Evolutionary conservation across 1,284 basidiomycete genomes (phyloP), one percentile per base, ranked within the genome.

Genomic region (Ustilago curta): DNA sequence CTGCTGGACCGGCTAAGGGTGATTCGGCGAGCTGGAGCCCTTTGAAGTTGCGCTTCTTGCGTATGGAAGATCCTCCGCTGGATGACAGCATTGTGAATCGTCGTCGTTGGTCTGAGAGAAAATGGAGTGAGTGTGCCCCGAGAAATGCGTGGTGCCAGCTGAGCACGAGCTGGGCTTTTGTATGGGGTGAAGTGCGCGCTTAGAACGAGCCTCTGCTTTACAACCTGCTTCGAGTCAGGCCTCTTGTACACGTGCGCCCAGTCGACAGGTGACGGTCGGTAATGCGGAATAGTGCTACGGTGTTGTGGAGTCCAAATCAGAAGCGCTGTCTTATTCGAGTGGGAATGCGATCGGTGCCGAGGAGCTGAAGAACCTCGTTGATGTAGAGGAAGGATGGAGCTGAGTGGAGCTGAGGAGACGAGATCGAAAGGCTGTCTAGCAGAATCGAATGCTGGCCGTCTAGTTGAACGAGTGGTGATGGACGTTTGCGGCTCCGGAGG

Each of bases 31-130:
- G 72, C 18, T 79, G 75, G 11, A 84, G 59, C 21, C 80, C 81
- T 58, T 84, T 84, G 70, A 84, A 84, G 69, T 84, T 84, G 32
- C 83, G 79, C 70, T 79, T 84, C 72, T 82, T 84, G 59, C 82
- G 79, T 63, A 70, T 68, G 23, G 73, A 76, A 23, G 72, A 75
- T 3, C 58, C 67, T 18, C 59, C 56, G 21, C 55, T 40, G 23
- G 62, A 63, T n/a, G 69, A 66, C 25, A 72, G 59, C 70, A 72
- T 72, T 23, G 43, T 58, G 61, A 29, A 18, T 18, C 19, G 29
- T 18, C 19, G 19, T 19, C 19, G 29, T 18, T 14, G 19, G 14
- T 52, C 16, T 25, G 25, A 12, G 51, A 23, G 27, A 29, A n/a
- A n/a, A n/a, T n/a, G n/a, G 16, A 29, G 29, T 2, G 37, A 35